phyloP scores from a whole-genome alignment of 306 rosid genomes.

The Lathyrus sativus region DNA sequence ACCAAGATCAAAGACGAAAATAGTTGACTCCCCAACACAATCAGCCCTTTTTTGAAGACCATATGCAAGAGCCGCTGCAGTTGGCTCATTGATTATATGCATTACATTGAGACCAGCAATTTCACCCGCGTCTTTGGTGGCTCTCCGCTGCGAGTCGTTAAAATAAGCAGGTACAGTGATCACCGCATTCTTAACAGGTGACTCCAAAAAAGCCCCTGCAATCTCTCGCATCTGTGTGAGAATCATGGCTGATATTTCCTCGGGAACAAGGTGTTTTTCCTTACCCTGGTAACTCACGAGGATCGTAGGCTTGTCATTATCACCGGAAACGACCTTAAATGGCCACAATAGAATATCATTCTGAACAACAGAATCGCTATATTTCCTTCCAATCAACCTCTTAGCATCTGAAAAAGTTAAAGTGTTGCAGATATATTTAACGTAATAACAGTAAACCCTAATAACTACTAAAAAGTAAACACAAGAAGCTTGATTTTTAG shows the following conservation, averaged over 20 bases:
- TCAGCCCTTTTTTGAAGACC: conserved; percentile 54
- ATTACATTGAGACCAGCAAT: conserved; percentile 48
- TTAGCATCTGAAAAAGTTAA: background rate
- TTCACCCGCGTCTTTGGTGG: conserved; percentile 37
- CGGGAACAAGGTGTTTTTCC: background rate
- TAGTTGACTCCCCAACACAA: conserved; percentile 31
- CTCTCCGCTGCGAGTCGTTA: conserved; percentile 50
- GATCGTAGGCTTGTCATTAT: background rate
- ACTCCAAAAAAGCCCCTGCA: conserved; percentile 39
- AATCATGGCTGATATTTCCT: conserved; percentile 52
- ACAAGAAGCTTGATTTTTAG: no score
- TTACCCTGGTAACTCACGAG: background rate
- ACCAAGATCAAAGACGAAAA: conserved; percentile 36
- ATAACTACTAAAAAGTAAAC: background rate
- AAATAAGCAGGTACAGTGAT: conserved; percentile 66
- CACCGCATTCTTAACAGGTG: conserved; percentile 48
- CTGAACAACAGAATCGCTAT: background rate
- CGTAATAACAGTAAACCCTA: no score
- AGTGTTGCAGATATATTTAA: no score
- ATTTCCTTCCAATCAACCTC: background rate
- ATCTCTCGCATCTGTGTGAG: conserved; percentile 54
- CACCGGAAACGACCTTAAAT: background rate
- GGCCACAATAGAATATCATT: background rate
- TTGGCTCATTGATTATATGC: conserved; percentile 45
- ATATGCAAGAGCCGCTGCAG: conserved; percentile 59